Conservation (phyloP, 2,329 filamentous ascomycete species). For the Pseudogymnoascus sp. region DNA sequence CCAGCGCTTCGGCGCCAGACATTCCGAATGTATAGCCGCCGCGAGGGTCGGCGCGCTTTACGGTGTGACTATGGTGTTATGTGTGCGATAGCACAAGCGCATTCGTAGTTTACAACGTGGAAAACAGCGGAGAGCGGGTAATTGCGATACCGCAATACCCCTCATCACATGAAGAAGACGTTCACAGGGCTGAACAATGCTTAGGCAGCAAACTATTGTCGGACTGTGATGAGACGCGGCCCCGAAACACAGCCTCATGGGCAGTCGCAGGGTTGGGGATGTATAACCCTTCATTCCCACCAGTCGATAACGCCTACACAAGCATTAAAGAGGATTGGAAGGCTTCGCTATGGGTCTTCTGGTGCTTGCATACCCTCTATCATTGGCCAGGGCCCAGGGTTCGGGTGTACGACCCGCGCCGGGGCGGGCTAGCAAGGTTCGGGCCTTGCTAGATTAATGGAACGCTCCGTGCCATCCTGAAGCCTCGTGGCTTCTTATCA, state of each 20-base stretch:
- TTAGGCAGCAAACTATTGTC: neutral
- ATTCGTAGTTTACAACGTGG: neutral
- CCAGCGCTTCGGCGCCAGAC: neutral
- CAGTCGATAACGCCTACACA: neutral
- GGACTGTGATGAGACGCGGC: neutral
- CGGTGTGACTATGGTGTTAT: neutral
- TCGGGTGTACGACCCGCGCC: neutral
- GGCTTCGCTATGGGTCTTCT: neutral
- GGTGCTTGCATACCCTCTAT: neutral
- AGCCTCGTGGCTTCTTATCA: neutral
- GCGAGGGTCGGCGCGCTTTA: neutral
- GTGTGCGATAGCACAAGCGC: neutral
- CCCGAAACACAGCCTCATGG: neutral
- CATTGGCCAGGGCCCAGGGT: neutral
- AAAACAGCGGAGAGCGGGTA: neutral
- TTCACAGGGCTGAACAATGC: neutral
- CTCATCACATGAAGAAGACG: neutral
- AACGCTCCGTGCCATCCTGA: neutral
- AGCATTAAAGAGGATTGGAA: neutral
- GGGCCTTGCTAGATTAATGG: neutral
- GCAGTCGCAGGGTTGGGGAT: neutral
- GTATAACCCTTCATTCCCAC: neutral
- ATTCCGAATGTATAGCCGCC: neutral
- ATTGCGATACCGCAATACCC: neutral
- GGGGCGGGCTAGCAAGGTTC: neutral